phyloP scores from a whole-genome alignment of 2,329 filamentous ascomycete genomes.

The Diaporthe velutina region DNA sequence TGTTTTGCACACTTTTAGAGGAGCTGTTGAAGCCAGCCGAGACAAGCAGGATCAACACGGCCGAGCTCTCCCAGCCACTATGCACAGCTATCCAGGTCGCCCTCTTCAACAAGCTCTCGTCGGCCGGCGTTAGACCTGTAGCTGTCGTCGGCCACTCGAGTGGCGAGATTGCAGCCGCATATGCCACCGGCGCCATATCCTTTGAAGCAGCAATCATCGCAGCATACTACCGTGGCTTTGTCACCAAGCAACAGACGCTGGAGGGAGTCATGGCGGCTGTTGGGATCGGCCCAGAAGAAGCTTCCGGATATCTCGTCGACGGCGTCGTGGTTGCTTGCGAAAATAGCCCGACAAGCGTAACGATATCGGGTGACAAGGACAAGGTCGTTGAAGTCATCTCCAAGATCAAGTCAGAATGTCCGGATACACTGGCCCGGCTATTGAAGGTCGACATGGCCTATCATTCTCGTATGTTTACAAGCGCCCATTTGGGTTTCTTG shows the following conservation, averaged over 20 bases:
- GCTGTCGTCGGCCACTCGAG: constrained; percentile 49
- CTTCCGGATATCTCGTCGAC: background rate
- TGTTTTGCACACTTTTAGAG: constrained; percentile 4
- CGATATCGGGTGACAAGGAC: constrained; percentile 33
- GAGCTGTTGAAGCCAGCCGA: constrained; percentile 41
- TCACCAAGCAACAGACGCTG: background rate
- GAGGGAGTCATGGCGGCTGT: constrained; percentile 41
- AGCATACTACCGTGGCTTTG: background rate
- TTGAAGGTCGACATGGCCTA: background rate
- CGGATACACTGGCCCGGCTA: background rate
- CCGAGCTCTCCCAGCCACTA: constrained; percentile 48
- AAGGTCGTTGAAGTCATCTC: background rate
- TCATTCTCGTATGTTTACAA: background rate
- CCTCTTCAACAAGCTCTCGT: constrained; percentile 45
- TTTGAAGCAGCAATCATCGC: background rate
- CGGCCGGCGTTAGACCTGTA: constrained; percentile 43
- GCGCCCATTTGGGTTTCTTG: too few relatives aligned
- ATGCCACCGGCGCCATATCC: constrained; percentile 23
- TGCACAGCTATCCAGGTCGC: constrained; percentile 49
- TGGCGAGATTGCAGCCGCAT: constrained; percentile 36
- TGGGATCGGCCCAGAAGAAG: constrained; percentile 20
- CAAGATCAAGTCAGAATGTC: background rate
- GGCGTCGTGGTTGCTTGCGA: constrained; percentile 35
- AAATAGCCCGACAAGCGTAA: constrained; percentile 22
- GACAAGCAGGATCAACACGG: constrained; percentile 42